A percentile compares a stretch with the other conserved stretches of the same genome.
Evolutionary conservation across 768 basidiomycete genomes (phyloP).

Genomic region (Mycena capillaripes): DNA sequence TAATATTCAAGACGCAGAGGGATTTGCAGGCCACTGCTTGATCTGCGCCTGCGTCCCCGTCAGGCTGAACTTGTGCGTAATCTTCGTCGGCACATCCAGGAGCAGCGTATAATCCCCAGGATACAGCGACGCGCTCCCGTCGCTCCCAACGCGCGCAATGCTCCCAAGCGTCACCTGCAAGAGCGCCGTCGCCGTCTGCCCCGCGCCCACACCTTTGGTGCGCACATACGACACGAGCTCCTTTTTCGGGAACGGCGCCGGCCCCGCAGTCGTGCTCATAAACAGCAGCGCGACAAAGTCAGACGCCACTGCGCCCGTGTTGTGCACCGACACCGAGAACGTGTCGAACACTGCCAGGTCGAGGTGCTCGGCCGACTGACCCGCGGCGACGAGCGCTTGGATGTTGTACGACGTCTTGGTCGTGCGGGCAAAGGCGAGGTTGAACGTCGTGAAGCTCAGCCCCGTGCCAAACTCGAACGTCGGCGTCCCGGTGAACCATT

Average conservation of each 20-base stretch:
- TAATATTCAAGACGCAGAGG: conserved; percentile 1
- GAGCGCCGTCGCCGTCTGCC: conserved; percentile 39
- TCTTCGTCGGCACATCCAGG: conserved; percentile 30
- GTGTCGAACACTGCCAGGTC: conserved; percentile 65
- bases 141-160: conserved; percentile 28
- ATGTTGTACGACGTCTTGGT: conserved; percentile 57
- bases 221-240: conserved; percentile 65
- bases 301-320: conserved; percentile 62
- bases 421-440: conserved; percentile 52
- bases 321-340: conserved; percentile 62
- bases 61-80: conserved; percentile 28
- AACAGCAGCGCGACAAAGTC: conserved; percentile 72
- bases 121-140: conserved; percentile 29
- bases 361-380: conserved; percentile 38
- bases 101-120: conserved; percentile 33
- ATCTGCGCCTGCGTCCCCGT: conserved; percentile 30
- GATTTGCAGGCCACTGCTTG: conserved; percentile 12
- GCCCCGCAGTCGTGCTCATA: conserved; percentile 61
- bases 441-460: conserved; percentile 68
- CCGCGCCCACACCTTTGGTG: conserved; percentile 47
- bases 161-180: conserved; percentile 28
- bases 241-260: conserved; percentile 66
- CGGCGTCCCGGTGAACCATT: conserved; percentile 68
- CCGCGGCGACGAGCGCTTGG: conserved; percentile 50
- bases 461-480: conserved; percentile 69